Base-by-base conservation (phyloP, 2,329 filamentous ascomycete genomes). In the Ophiosphaerella narmari region DNA sequence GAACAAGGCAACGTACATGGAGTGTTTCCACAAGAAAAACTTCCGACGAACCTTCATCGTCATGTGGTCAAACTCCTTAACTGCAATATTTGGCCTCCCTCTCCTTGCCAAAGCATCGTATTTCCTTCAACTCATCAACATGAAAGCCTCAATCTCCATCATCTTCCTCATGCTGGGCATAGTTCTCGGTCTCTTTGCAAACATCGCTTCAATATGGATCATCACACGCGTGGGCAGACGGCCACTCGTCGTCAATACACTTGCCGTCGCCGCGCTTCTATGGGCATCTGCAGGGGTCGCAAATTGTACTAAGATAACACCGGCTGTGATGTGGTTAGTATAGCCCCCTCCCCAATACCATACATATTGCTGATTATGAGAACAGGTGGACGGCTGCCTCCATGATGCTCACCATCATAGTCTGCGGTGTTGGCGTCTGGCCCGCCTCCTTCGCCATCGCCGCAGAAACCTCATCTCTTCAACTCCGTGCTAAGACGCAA, bases 231-330 rank as follows among this genome's bases (percentile, higher is more conserved):
- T 78, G 21, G 77, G 74, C 1, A 70, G 78, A 2, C 68, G 78
- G 13, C 61, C 48, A 4, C 66, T 80, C 5, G 70, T 73, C n/a
- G 21, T 78, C 2, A 39, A 41, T 1, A 75, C 74, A 0, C 55
- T 80, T 4, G 43, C 46, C 0, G 50, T 71, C 7, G 57, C 72
- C 1, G 59, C 68, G 0, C 38, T 74, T 1, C 52, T 80, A 1
- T 82, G 78, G 77, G 57, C 73, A 5, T 67, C 65, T 0, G 77
- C 80, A 66, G 79, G 79, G 1, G 72, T 82, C n/a, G 72, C 75
- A 0, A 78, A 79, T 2, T 78, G 73, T 54, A 79, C 74, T 53
- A 51, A 70, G 0, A 71, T 74, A 9, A 64, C 39, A 3, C 52
- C 55, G 7, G 66, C 71, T 13, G 71, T 74, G 4, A 63, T 72